Percentiles rank a stretch among this genome's conserved stretches.
Evolutionary conservation across 108 stramenopile species (phyloP).

Genomic region (Cyclotella baltica): DNA sequence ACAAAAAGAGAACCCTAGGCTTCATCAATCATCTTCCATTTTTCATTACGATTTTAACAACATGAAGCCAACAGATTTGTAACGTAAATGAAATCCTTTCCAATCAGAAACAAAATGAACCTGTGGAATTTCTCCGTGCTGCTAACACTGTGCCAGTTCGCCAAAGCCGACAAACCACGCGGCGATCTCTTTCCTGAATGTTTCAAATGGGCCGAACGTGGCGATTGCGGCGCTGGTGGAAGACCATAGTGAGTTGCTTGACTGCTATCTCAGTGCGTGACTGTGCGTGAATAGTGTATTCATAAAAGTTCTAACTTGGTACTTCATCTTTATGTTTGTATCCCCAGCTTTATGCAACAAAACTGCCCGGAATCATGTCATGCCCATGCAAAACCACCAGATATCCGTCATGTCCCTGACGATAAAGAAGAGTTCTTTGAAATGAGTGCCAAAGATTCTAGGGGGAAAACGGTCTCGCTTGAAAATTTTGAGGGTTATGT

Average conservation of each 20-base stretch:
- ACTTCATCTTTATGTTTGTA: background rate
- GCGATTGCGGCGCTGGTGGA: constrained; percentile 41
- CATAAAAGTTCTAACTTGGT: background rate
- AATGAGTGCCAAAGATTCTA: constrained; percentile 46
- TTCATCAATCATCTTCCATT: too few species aligned
- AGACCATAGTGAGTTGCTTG: constrained; percentile 38
- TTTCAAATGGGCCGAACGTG: constrained; percentile 41
- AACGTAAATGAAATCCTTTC: too few species aligned
- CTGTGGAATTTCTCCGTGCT: background rate
- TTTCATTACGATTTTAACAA: too few species aligned
- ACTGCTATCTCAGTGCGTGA: background rate
- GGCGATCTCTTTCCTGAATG: constrained; percentile 43
- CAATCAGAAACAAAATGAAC: background rate
- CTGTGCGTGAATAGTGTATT: background rate
- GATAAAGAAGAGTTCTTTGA: constrained; percentile 45
- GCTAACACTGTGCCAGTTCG: background rate
- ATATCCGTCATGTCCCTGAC: constrained; percentile 22
- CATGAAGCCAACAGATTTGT: too few species aligned
- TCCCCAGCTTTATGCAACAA: constrained; percentile 44
- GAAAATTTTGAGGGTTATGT: constrained; percentile 55
- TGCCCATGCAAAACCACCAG: constrained; percentile 29
- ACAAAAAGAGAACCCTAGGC: too few species aligned
- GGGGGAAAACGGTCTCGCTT: constrained; percentile 25
- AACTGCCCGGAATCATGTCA: constrained; percentile 48
- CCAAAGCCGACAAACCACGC: background rate